These are phyloP conservation scores for Plasmodium inui DNA, from an alignment of 169 alveolate species.

Conservation along the genomic window DNA sequence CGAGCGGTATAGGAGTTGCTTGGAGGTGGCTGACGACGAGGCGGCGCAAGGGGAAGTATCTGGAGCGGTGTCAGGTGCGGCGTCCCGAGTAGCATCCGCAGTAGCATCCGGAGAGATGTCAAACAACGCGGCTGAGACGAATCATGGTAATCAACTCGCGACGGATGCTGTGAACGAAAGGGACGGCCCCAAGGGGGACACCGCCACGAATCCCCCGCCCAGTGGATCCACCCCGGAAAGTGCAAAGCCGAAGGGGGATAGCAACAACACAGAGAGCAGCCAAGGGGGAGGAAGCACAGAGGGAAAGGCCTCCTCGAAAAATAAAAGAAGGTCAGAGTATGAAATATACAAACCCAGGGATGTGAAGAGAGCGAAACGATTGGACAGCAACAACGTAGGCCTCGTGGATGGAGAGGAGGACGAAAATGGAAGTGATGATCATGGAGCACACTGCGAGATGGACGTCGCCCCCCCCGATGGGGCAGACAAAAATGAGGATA, in stretches of 20 bases:
- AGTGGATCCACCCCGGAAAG: background rate
- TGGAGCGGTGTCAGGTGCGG: background rate
- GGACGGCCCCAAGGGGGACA: background rate
- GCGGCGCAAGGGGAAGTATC: background rate
- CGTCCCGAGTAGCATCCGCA: no score
- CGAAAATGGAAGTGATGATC: background rate
- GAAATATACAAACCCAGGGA: background rate
- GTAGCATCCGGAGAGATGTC: no score
- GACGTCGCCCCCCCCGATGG: background rate
- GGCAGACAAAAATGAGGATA: background rate
- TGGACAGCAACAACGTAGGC: background rate
- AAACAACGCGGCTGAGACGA: background rate
- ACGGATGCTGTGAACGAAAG: background rate
- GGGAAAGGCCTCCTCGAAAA: background rate
- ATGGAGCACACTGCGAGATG: background rate
- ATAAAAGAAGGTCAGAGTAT: background rate
- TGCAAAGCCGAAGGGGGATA: background rate
- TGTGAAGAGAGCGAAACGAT: background rate
- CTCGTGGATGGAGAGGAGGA: background rate
- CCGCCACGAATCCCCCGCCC: background rate
- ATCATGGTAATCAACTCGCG: no score
- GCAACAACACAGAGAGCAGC: background rate
- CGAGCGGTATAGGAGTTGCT: slow-evolving; percentile 16
- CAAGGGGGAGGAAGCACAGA: background rate
- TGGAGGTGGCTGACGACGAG: background rate